phyloP scores from a whole-genome alignment of 1,284 basidiomycete species.

The Tranzscheliella williamsii region DNA sequence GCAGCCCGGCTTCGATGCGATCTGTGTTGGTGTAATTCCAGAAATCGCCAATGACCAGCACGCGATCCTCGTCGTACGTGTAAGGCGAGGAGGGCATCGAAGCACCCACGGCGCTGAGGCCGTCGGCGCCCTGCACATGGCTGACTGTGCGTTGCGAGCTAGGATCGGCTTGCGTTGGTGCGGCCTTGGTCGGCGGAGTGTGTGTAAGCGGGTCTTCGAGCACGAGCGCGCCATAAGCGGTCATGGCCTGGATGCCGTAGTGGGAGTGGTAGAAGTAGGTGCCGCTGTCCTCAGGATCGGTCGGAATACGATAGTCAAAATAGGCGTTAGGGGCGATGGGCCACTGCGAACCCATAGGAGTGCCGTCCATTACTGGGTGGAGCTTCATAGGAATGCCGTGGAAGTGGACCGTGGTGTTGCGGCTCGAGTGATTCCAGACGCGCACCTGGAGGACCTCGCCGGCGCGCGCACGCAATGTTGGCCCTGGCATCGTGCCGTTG shows the following conservation, averaged over 20 bases:
- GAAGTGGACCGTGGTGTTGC: slow-evolving; percentile 47
- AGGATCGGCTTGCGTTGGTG: background rate
- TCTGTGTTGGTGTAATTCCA: slow-evolving; percentile 11
- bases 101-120: background rate
- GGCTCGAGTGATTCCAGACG: slow-evolving; percentile 19
- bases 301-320: slow-evolving; percentile 41
- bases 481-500: slow-evolving; percentile 47
- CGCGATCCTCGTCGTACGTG: slow-evolving; percentile 25
- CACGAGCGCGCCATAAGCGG: slow-evolving; percentile 43
- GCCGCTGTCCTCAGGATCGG: slow-evolving; percentile 16
- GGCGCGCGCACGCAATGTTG: slow-evolving; percentile 32
- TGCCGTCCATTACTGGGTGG: slow-evolving; percentile 51
- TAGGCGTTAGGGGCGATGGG: slow-evolving; percentile 26
- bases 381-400: slow-evolving; percentile 41
- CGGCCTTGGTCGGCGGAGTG: background rate
- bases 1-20: slow-evolving; percentile 15
- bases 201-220: slow-evolving; percentile 29
- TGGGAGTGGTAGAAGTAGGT: slow-evolving; percentile 49
- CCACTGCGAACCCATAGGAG: slow-evolving; percentile 44
- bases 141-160: background rate
- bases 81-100: slow-evolving; percentile 7
- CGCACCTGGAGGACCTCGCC: slow-evolving; percentile 41
- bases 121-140: slow-evolving; percentile 2
- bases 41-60: slow-evolving; percentile 41
- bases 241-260: slow-evolving; percentile 44